Evolutionary conservation across 768 basidiomycete genomes (phyloP), one percentile per base, ranked within the genome.

Genomic region (Aureoboletus auriporus): DNA sequence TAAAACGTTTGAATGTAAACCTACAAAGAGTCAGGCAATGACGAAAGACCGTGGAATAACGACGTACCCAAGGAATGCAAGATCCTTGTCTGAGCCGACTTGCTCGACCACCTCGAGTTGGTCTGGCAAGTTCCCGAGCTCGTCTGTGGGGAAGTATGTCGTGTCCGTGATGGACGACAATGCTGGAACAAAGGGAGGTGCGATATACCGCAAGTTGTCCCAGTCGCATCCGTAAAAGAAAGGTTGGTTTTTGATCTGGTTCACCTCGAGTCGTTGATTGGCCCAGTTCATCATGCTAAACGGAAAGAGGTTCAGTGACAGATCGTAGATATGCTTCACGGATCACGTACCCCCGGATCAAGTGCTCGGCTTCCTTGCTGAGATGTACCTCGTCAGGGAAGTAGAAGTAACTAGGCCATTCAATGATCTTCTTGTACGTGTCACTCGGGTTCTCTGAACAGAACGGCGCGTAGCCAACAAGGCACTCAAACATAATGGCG

Each of bases 401-500:
- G 64, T 77, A 84, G 42, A 99, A 76, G 65, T 94, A 93, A 53
- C 82, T 82, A 37, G 82, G 80, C 95, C 95, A 99, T 50, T 95
- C 89, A 52, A 97, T 86, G 61, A 99, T 98, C 74, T 98, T 98
- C 65, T 93, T 87, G 75, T 99, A 99, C 14, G 94, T 97, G 64
- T 99, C 95, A 56, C 88, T 89, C 13, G 95, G 94, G 61, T 92
- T 93, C 63, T 97, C 93, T 5, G 93, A 84, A 70, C 95, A 99
- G 79, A 97, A 97, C 6, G 94, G 95, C 13, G 95, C 93, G 65
- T 94, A 98, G 52, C 95, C 95, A 54, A 97, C 93, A 31, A 99
- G 75, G 69, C 95, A 98, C 69, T 99, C 95, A 64, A 94, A 99
- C 84, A 94, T 96, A 67, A 99, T 98, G 6, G 95, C 94, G 11